Evolutionary conservation across 1,284 basidiomycete species (phyloP), one percentile per base, ranked within the genome.

Genomic region (Malassezia yamatoensis): DNA sequence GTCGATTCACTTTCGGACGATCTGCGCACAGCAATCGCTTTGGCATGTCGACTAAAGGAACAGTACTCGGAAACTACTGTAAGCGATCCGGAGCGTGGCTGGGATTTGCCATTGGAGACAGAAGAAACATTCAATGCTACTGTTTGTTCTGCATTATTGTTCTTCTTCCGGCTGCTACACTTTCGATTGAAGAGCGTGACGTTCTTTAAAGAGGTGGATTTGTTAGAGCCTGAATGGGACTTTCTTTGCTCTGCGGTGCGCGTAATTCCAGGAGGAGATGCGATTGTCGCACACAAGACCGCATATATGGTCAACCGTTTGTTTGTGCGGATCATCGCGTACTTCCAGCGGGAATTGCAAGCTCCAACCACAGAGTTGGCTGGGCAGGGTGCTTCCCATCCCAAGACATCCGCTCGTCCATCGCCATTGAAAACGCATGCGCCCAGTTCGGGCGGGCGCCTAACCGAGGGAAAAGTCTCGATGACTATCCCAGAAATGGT

Each of bases 1-100:
- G 87, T 98, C 64, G 90, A 98, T 76, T 91, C 96, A 74, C 87
- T 96, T 79, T 86, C 86, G 15, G 90, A 93, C 67, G 91, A 96
- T 73, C 81, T 98, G 62, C 86, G 93, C 67, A 81, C 93, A 51
- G 88, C 87, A 63, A 85, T 99, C 51, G 87, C 88, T 12, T 81
- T 96, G 45, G 91, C 94, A 16, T 94, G 91, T 68, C 85, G 88
- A 32, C 83, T 98, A 67, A 96, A 96, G 77, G 81, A 87, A 56
- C 90, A 96, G 74, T 98, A 96, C 76, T 83, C 88, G 63, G 86
- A 85, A 16, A 87, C 93, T 70, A 80, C 93, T 59, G 80, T 69
- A 6, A 85, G 90, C 13, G 90, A 96, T 74, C 84, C 85, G 0
- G 84, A 83, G 18, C 83, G 85, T 13, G 85, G 87, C 54, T 98